Conservation (phyloP, 306 rosid genomes). For the Cicer bijugum region DNA sequence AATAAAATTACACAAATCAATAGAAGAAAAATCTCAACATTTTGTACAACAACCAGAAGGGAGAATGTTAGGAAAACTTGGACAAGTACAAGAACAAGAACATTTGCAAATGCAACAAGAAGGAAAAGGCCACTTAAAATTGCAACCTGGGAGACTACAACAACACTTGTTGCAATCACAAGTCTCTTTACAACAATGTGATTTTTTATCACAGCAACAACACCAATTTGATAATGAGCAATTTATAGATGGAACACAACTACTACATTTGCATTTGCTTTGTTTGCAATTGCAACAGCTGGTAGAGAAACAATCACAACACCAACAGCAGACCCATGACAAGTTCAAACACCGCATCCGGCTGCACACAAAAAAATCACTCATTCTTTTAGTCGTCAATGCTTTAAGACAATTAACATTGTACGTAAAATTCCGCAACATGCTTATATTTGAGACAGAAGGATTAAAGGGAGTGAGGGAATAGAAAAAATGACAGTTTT, state of each 20-base stretch:
- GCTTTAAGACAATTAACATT: background rate
- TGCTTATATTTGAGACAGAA: conserved; percentile 13
- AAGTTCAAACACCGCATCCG: conserved; percentile 59
- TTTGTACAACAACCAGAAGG: conserved; percentile 56
- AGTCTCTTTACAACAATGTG: conserved; percentile 50
- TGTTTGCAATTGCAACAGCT: conserved; percentile 37
- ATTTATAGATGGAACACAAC: conserved; percentile 45
- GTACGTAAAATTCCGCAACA: background rate
- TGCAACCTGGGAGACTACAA: conserved; percentile 51
- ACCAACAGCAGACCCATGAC: conserved; percentile 69
- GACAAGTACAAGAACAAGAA: conserved; percentile 58
- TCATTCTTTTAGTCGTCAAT: background rate
- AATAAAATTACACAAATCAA: background rate
- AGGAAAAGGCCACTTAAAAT: conserved; percentile 49
- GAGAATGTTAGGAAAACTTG: conserved; percentile 55
- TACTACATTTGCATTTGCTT: conserved; percentile 40
- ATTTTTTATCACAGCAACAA: conserved; percentile 45
- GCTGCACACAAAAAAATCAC: conserved; percentile 50
- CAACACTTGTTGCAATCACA: conserved; percentile 49
- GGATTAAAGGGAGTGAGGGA: conserved; percentile 5
- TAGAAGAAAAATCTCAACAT: background rate
- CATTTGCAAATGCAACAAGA: conserved; percentile 68
- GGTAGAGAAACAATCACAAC: conserved; percentile 54
- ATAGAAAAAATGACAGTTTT: background rate
- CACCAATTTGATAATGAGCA: conserved; percentile 58